Evolutionary conservation across 2,329 filamentous ascomycete genomes (phyloP), one percentile per base, ranked within the genome.

Genomic region (Rutstroemia sp.): DNA sequence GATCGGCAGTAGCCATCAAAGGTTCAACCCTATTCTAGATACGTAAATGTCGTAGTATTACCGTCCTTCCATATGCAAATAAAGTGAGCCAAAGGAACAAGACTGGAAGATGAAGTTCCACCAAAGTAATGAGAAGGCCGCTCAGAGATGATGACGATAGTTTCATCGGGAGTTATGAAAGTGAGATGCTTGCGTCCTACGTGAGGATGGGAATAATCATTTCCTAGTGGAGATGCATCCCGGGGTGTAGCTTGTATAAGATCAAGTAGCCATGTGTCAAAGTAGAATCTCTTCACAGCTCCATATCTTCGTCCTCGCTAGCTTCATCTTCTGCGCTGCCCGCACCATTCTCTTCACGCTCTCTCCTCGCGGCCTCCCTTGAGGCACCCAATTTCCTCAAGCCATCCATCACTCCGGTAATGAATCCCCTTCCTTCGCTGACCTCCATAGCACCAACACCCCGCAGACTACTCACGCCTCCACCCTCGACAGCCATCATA

Each of bases 401-500:
- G 4, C 89, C 90, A 70, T 97, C 92, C 61, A 97, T 86, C 2
- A 96, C 90, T 1, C 88, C 89, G 1, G 83, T 78, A 59, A 97
- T 83, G 68, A 96, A 95, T 0, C 84, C 86, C 65, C 92, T 80
- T 55, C 85, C 88, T 74, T 97, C 92, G 0, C 88, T 87, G 49
- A 97, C 77, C 75, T 99, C 94, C 87, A 97, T 91, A 2, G 89
- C 89, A 2, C 94, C 94, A 0, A 97, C 88, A 21, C 92, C 92
- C 2, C 78, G 71, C 56, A 87, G 63, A 56, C 76, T 81, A 69
- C 87, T 79, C 56, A 90, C 81, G n/a, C 92, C 85, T 21, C 85
- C 84, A 80, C 87, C 19, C 80, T 91, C 88, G 50, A 95, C 73
- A 41, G 84, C 81, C 39, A 83, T 80, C 14, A 89, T 85, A 60